Percentiles rank a stretch among this genome's conserved stretches.
Conservation (phyloP, 768 basidiomycete genomes). For the Boletus speciosus region DNA sequence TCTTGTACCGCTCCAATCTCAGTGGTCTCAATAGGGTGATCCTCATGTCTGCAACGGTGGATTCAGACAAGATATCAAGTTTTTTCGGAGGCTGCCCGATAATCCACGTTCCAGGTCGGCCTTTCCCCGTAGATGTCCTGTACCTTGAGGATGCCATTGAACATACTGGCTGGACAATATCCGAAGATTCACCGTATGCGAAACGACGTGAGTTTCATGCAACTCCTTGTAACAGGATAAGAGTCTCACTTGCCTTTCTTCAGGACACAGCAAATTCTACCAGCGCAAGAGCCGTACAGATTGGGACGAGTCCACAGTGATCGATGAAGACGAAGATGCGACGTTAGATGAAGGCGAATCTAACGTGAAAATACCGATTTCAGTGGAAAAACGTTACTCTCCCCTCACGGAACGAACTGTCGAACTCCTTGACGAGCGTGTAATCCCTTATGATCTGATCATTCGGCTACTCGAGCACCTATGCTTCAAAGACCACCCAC, state of each 20-base stretch:
- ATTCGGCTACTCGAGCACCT: conserved; percentile 76
- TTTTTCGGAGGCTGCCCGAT: conserved; percentile 88
- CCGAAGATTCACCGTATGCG: conserved; percentile 80
- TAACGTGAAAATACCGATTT: conserved; percentile 33
- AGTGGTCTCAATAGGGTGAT: conserved; percentile 56
- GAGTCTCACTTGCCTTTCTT: neutral
- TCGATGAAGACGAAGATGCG: conserved; percentile 67
- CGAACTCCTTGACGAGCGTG: conserved; percentile 80
- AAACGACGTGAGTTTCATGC: conserved; percentile 51
- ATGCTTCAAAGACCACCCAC: conserved; percentile 62
- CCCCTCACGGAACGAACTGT: conserved; percentile 69
- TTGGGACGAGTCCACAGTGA: conserved; percentile 72
- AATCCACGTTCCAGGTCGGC: conserved; percentile 88
- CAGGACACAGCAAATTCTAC: conserved; percentile 64
- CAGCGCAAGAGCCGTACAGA: conserved; percentile 60
- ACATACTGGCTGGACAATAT: conserved; percentile 71
- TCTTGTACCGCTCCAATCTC: conserved; percentile 1
- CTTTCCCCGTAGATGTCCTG: conserved; percentile 83
- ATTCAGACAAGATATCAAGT: conserved; percentile 82
- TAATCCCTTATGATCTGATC: conserved; percentile 91
- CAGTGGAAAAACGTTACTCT: conserved; percentile 80
- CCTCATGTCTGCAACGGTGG: conserved; percentile 95
- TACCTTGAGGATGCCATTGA: conserved; percentile 93
- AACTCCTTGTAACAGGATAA: neutral
- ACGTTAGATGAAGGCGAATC: conserved; percentile 19